Percentiles rank a stretch among this genome's conserved stretches.
These are phyloP conservation scores for Pestalotiopsis sp. DNA, from an alignment of 2,329 filamentous ascomycete species.

Conservation along the genomic window DNA sequence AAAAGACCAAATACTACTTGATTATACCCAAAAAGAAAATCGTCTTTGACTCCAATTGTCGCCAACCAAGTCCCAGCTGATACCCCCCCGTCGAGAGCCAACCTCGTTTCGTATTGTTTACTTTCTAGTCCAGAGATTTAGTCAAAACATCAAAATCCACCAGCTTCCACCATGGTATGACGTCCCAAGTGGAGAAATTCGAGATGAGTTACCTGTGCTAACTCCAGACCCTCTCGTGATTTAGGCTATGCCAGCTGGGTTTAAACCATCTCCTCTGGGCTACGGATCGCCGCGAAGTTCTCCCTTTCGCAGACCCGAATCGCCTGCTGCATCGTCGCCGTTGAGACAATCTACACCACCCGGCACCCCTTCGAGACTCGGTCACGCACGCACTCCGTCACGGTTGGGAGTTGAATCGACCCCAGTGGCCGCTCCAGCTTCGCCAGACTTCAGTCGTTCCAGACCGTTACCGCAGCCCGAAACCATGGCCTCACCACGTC, in stretches of 20 bases:
- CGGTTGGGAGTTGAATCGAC: conserved; percentile 41
- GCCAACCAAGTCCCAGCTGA: neutral
- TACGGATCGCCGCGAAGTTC: conserved; percentile 72
- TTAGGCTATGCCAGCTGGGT: conserved; percentile 59
- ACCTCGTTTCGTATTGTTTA: conserved; percentile 3
- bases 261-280: conserved; percentile 73
- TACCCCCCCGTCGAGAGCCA: neutral
- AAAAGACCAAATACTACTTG: neutral
- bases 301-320: conserved; percentile 65
- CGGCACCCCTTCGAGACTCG: conserved; percentile 59
- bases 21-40: neutral
- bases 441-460: conserved; percentile 34
- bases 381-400: conserved; percentile 47
- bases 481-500: conserved; percentile 22
- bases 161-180: conserved; percentile 4
- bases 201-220: neutral
- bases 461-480: conserved; percentile 21
- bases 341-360: conserved; percentile 68
- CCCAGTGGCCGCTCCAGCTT: conserved; percentile 43
- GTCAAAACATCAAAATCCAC: conserved; percentile 8
- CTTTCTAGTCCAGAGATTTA: conserved; percentile 6
- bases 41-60: neutral
- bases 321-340: conserved; percentile 66
- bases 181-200: conserved; percentile 2
- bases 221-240: conserved; percentile 18